Evolutionary conservation across 2,329 filamentous ascomycete genomes (phyloP), one percentile per base, ranked within the genome.

Genomic region (Fusarium sp.): DNA sequence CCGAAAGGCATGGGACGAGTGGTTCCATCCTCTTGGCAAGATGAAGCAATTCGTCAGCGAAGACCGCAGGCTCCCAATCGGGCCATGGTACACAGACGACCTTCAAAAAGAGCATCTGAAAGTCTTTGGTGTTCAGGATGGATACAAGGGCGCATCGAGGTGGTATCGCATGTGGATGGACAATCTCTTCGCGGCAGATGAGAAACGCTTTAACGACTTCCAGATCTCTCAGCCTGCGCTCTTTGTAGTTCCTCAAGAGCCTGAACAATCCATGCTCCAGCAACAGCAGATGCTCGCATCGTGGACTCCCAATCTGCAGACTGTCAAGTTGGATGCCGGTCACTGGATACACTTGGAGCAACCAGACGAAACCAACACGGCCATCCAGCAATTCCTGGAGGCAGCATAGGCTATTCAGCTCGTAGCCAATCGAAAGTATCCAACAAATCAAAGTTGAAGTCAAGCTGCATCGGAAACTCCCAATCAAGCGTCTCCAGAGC

Each of bases 381-480:
- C 69, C 1, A 80, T 81, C 11, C 68, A 69, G 3, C n/a, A 58
- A 1, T 80, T 80, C 25, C 30, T 78, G 9, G 27, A 25, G 11
- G 12, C 32, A 58, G 11, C 14, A 56, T 60, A 14, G 10, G 1
- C 15, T 65, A 70, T 12, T 77, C 75, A 2, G 76, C 66, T 4
- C 82, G 73, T 59, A 86, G 73, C 86, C 86, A 88, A 65, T 86
- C 85, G 75, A 86, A 88, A 0, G 86, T 87, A 70, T 88, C 85
- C 1, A 87, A 72, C 37, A 88, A 78, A 64, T 87, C 85, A 65
- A 87, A 87, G 65, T 85, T 86, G 63, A 87, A 87, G 22, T 80
- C 78, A 27, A 76, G 65, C 37, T 76, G 79, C 45, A 76, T 75
- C 37, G 63, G 81, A 75, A 71, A 43, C 37, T 84, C 84, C 80